phyloP scores from a whole-genome alignment of 306 rosid species.

The Prunus mume region DNA sequence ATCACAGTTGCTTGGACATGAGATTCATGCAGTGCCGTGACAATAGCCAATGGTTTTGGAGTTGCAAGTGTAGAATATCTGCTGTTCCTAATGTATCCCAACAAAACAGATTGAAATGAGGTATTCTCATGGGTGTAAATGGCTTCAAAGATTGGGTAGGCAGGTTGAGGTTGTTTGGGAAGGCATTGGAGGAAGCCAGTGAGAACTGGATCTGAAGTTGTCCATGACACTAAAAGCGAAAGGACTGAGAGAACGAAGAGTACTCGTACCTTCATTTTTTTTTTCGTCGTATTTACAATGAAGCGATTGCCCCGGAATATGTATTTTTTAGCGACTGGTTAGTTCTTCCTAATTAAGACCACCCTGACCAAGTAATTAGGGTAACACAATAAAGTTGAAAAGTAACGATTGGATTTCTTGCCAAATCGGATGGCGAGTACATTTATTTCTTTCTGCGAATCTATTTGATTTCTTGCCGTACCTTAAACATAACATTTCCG shows the following conservation, averaged over 20 bases:
- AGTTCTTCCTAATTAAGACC: no score
- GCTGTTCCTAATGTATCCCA: conserved; percentile 20
- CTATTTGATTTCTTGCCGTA: no score
- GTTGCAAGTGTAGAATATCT: conserved; percentile 13
- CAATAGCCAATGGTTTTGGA: conserved; percentile 28
- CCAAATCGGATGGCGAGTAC: no score
- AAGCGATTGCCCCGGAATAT: no score
- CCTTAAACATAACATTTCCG: no score
- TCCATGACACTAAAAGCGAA: neutral
- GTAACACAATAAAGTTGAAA: no score
- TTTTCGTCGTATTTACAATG: no score
- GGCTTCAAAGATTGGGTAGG: conserved; percentile 20
- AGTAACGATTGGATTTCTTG: no score
- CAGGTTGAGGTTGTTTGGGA: neutral
- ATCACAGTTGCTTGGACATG: conserved; percentile 27
- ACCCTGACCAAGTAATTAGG: no score
- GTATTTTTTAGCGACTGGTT: no score
- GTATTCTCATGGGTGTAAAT: conserved; percentile 22
- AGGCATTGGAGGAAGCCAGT: conserved; percentile 16
- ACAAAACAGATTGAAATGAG: conserved; percentile 5
- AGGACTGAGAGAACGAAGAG: neutral
- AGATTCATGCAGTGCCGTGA: conserved; percentile 14
- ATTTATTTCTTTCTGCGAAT: no score
- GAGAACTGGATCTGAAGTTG: neutral
- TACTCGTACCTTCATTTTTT: neutral